phyloP scores from a whole-genome alignment of 2,329 filamentous ascomycete genomes.

The Talaromyces sp. region DNA sequence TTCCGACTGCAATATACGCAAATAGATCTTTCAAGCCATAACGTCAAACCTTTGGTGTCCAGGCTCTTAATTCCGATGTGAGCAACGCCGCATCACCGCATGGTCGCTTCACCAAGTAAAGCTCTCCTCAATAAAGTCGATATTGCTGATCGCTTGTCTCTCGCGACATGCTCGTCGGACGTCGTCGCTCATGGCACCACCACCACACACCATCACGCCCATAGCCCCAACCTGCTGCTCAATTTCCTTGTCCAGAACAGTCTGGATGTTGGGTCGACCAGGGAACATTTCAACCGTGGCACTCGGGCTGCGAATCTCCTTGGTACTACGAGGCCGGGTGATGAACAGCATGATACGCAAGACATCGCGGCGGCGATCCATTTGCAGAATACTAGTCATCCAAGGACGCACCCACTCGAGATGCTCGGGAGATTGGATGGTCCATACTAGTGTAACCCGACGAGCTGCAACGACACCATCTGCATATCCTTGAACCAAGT shows the following conservation, averaged over 20 bases:
- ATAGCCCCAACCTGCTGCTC: slow-evolving; percentile 80
- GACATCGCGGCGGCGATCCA: slow-evolving; percentile 76
- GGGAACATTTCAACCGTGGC: slow-evolving; percentile 87
- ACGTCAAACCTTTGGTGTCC: background rate
- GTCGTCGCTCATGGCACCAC: slow-evolving; percentile 70
- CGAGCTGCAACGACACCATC: slow-evolving; percentile 73
- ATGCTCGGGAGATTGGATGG: slow-evolving; percentile 82
- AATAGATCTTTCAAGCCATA: background rate
- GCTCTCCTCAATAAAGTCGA: slow-evolving; percentile 74
- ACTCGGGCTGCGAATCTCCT: slow-evolving; percentile 72
- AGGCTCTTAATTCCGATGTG: background rate
- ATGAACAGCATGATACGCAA: slow-evolving; percentile 86
- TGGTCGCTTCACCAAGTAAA: slow-evolving; percentile 51
- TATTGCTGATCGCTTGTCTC: slow-evolving; percentile 57
- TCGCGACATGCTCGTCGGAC: slow-evolving; percentile 65
- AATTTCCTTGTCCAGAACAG: slow-evolving; percentile 77
- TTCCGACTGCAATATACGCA: background rate
- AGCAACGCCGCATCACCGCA: background rate
- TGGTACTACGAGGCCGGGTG: slow-evolving; percentile 78
- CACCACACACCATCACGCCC: slow-evolving; percentile 77
- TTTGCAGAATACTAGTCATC: slow-evolving; percentile 71
- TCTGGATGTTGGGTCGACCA: slow-evolving; percentile 76
- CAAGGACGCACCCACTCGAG: slow-evolving; percentile 91
- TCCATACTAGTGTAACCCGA: slow-evolving; percentile 81
- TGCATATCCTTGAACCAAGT: slow-evolving; percentile 67